Conservation (phyloP, 108 stramenopile genomes). For the Nitzschia sp. region DNA sequence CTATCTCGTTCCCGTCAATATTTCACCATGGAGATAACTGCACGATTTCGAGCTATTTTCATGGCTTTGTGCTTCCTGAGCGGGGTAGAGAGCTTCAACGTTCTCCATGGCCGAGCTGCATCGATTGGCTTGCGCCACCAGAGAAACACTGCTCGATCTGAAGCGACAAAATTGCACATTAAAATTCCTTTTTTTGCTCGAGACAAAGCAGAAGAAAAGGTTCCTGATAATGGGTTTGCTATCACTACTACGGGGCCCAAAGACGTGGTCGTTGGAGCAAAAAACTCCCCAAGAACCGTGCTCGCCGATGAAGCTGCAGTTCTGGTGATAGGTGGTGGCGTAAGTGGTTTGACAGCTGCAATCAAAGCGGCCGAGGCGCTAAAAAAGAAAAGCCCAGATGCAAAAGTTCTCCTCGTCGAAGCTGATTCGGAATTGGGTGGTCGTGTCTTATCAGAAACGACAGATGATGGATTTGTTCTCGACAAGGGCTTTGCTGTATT, state of each 20-base stretch:
- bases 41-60: no score
- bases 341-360: slow-evolving; percentile 75
- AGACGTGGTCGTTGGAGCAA: background rate
- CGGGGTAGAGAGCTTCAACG: background rate
- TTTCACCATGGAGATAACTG: no score
- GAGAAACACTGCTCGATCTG: background rate
- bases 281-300: background rate
- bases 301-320: slow-evolving; percentile 28
- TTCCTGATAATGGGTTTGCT: background rate
- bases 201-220: background rate
- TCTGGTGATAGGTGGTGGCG: slow-evolving; percentile 77
- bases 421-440: slow-evolving; percentile 65
- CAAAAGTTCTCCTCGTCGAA: slow-evolving; percentile 59
- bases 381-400: background rate
- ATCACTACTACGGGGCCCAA: slow-evolving; percentile 8
- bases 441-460: slow-evolving; percentile 67
- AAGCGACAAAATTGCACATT: background rate
- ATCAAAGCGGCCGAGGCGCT: slow-evolving; percentile 42
- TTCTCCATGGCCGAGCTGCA: background rate
- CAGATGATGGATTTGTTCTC: slow-evolving; percentile 71
- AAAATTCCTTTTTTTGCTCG: slow-evolving; percentile 1
- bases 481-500: slow-evolving; percentile 90
- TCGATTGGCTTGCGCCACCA: background rate
- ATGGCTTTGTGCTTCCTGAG: background rate
- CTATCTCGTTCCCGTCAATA: no score